phyloP scores from a whole-genome alignment of 2,329 filamentous ascomycete species.

The Zymoseptoria brevis region DNA sequence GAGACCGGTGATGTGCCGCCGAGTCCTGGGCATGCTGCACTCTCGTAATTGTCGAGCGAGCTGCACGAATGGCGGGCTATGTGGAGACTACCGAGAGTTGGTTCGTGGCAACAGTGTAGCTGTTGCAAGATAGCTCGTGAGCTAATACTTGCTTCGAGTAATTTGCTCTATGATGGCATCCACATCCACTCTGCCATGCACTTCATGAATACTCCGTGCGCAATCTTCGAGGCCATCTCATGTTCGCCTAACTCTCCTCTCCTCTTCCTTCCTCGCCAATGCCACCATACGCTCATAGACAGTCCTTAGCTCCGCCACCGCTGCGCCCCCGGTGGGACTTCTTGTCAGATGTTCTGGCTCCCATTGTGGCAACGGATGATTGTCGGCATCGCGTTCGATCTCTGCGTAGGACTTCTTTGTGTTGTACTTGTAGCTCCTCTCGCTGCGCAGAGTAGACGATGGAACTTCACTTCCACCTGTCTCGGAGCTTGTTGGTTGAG shows the following conservation, averaged over 20 bases:
- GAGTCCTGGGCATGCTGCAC: slow-evolving; percentile 37
- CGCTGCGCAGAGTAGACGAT: background rate
- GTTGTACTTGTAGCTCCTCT: background rate
- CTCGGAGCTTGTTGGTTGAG: background rate
- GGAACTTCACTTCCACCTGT: background rate
- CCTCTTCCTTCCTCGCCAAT: background rate
- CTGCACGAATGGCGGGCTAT: background rate
- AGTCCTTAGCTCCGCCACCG: background rate
- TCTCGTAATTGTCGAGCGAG: background rate
- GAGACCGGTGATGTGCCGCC: slow-evolving; percentile 45
- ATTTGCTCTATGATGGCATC: background rate
- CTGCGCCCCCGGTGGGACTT: background rate
- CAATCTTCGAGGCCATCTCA: background rate
- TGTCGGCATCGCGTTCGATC: background rate
- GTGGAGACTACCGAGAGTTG: background rate
- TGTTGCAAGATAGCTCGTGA: background rate
- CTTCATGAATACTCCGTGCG: background rate
- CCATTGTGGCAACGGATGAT: background rate
- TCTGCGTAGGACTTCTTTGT: background rate
- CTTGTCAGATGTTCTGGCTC: background rate
- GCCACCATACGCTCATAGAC: background rate
- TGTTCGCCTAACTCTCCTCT: background rate
- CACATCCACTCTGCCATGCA: background rate
- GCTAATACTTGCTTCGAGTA: background rate
- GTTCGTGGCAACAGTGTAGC: background rate